phyloP scores from a whole-genome alignment of 1,139 yeast genomes.

The Sugiyamaella novakii region DNA sequence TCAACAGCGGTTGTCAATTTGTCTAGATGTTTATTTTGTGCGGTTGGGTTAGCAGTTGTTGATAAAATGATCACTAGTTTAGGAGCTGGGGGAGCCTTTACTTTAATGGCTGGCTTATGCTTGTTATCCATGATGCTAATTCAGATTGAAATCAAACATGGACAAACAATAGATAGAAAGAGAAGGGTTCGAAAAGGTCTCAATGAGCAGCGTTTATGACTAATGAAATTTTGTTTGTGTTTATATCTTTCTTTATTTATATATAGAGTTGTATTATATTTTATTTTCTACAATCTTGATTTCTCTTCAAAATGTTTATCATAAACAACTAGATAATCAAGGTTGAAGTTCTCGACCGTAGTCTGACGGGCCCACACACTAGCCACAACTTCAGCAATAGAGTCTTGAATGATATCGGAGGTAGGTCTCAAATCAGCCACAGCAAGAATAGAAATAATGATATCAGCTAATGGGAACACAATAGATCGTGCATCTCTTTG shows the following conservation, averaged over 20 bases:
- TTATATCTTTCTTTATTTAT: background rate
- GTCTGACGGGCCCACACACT: conserved; percentile 15
- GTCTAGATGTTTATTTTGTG: conserved; percentile 60
- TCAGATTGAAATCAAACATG: conserved; percentile 25
- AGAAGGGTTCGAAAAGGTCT: conserved; percentile 13
- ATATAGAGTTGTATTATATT: background rate
- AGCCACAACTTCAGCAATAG: conserved; percentile 18
- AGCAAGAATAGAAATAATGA: conserved; percentile 28
- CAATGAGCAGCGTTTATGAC: conserved; percentile 10
- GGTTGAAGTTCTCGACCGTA: conserved; percentile 1
- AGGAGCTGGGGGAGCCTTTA: conserved; percentile 66
- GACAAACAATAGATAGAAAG: conserved; percentile 21
- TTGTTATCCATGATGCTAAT: conserved; percentile 25
- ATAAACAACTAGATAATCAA: conserved; percentile 25
- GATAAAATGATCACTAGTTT: conserved; percentile 55
- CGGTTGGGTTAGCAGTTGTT: conserved; percentile 64
- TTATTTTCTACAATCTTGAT: conserved; percentile 17
- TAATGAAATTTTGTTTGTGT: background rate
- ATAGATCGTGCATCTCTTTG: conserved; percentile 30
- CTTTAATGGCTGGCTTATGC: conserved; percentile 53
- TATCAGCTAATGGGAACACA: conserved; percentile 32
- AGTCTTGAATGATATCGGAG: conserved; percentile 12
- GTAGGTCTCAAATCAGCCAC: conserved; percentile 22
- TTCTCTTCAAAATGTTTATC: conserved; percentile 13
- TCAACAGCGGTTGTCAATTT: conserved; percentile 63